Evolutionary conservation across 116 monocot species (phyloP).

Genomic region (Dioscorea cayenensis): DNA sequence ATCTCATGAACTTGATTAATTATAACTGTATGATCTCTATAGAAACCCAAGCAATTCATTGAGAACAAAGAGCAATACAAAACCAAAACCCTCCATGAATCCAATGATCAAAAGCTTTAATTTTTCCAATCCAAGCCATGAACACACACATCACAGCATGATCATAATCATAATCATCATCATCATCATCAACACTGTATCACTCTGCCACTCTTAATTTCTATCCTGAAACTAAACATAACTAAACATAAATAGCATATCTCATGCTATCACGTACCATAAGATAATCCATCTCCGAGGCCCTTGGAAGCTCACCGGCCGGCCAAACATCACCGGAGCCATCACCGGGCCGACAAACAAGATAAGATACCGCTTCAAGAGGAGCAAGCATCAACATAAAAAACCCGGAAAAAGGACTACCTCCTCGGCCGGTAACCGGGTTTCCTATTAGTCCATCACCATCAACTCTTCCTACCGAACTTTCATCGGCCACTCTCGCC

Average conservation of each 20-base stretch:
- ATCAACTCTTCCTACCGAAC: neutral
- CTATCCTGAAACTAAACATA: neutral
- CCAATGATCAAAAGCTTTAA: no score
- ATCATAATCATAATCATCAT: no score
- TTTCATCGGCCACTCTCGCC: constrained; percentile 31
- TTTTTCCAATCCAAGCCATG: no score
- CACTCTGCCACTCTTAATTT: no score
- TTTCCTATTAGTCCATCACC: neutral
- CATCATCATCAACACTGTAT: no score
- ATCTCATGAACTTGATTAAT: no score
- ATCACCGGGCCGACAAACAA: constrained; percentile 2
- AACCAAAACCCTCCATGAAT: no score
- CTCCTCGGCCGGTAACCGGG: neutral
- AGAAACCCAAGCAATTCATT: no score
- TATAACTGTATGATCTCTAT: no score
- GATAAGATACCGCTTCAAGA: constrained; percentile 10
- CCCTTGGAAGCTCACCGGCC: constrained; percentile 9
- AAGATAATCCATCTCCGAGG: constrained; percentile 25
- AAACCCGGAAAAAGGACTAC: neutral
- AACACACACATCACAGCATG: no score
- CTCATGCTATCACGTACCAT: constrained; percentile 39
- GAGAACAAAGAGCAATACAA: no score
- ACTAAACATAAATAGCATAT: constrained; percentile 40
- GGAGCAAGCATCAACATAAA: constrained; percentile 10
- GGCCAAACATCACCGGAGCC: neutral